Evolutionary conservation across 1,139 yeast genomes (phyloP), one percentile per base, ranked within the genome.

Genomic region (Taiozyma sp.): DNA sequence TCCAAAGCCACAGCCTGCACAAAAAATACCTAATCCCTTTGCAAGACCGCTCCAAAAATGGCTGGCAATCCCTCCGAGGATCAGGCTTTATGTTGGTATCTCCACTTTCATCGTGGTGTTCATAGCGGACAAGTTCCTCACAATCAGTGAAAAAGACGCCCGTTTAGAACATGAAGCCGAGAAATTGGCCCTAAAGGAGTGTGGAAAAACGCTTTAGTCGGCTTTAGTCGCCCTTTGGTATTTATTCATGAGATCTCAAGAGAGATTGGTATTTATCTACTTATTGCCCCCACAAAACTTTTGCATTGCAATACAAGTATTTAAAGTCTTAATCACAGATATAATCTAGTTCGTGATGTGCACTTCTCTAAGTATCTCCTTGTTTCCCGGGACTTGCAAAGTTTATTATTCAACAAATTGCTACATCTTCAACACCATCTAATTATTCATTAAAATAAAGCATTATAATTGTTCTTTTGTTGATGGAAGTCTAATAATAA

Each of bases 31-130:
- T 21, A 6, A 42, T 21, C 30, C 51, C 29, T 30, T 50, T 44
- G n/a, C 46, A 34, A 48, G 48, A 1, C 47, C 49, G 0, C 54
- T 57, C 51, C 30, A 28, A 7, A 45, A 48, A 21, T 60, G 61
- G 60, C 42, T 45, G 10, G 42, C 49, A 2, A 43, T 58, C 1
- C 62, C 63, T 13, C 42, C 58, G 14, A 44, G 53, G 16, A 49
- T 56, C 6, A 52, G 63, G 41, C 46, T 60, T 13, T 60, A 57
- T 47, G 49, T 60, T 28, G 63, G 60, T 7, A 48, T 39, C 1
- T 56, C 61, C 4, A 56, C 62, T 4, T 59, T 59, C 29, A 13
- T 50, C 3, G 61, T 60, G 21, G 63, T 56, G 3, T 51, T 53
- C 29, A n/a, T 53, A 8, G 54, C 58, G 21, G 63, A 60, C 26